A percentile compares a stretch with the other conserved stretches of the same genome.
These are phyloP conservation scores for Uronychia setigera DNA, from an alignment of 73 alveolate species.

Conservation along the genomic window DNA sequence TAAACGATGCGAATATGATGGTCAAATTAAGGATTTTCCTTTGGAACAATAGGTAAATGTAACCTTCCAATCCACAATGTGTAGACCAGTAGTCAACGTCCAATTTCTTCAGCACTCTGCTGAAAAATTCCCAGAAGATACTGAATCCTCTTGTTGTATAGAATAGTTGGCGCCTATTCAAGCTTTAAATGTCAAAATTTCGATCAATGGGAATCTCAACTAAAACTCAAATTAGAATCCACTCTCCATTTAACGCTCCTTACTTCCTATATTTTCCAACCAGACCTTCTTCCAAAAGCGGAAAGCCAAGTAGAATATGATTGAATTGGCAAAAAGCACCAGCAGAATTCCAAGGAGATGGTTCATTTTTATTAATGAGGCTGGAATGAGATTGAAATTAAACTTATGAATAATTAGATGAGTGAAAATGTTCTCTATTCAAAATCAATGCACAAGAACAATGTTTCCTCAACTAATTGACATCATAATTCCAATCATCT, in stretches of 20 bases:
- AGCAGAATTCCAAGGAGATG: not conserved
- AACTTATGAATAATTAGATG: no score
- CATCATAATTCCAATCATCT: no score
- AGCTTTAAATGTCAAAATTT: slow-evolving; percentile 35
- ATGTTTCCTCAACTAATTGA: not conserved
- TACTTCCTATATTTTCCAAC: not conserved
- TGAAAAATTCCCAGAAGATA: slow-evolving; percentile 31
- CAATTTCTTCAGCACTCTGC: slow-evolving; percentile 36
- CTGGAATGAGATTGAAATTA: not conserved
- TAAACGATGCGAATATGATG: slow-evolving; percentile 44
- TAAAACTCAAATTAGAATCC: not conserved
- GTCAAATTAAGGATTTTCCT: slow-evolving; percentile 51
- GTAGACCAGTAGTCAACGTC: slow-evolving; percentile 64
- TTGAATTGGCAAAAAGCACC: not conserved
- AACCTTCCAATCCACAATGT: slow-evolving; percentile 77
- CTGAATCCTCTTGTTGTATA: slow-evolving; percentile 33
- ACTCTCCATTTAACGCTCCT: not conserved
- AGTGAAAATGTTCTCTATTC: not conserved
- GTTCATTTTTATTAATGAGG: not conserved
- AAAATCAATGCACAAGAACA: no score
- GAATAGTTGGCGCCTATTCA: slow-evolving; percentile 38
- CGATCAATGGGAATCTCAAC: slow-evolving; percentile 64
- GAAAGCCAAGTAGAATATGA: not conserved
- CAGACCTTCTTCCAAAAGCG: not conserved
- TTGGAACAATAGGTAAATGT: slow-evolving; percentile 67